These are phyloP conservation scores for Rubus idaeus DNA, from an alignment of 306 rosid genomes.

Conservation along the genomic window DNA sequence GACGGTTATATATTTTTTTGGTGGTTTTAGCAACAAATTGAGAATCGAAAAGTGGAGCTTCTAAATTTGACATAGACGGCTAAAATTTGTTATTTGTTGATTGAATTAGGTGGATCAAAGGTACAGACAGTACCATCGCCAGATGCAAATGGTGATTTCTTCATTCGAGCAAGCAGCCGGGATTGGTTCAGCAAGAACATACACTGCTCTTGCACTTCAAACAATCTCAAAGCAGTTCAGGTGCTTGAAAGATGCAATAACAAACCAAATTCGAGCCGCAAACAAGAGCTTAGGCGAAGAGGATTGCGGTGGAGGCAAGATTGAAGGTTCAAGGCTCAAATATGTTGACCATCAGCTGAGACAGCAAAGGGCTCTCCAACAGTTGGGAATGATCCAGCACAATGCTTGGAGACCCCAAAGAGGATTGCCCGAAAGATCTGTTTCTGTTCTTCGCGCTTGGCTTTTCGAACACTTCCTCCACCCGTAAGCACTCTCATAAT, in stretches of 20 bases:
- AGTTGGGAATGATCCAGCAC: constrained; percentile 96
- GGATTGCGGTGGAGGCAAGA: constrained; percentile 60
- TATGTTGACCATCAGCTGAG: constrained; percentile 87
- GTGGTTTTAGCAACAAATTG: not conserved
- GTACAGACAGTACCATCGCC: constrained; percentile 86
- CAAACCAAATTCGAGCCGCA: constrained; percentile 66
- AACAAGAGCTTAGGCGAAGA: constrained; percentile 90
- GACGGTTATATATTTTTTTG: not conserved
- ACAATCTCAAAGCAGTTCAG: constrained; percentile 93
- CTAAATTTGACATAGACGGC: not conserved
- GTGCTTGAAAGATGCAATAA: constrained; percentile 82
- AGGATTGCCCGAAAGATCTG: constrained; percentile 94
- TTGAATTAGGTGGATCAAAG: constrained; percentile 81
- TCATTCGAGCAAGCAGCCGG: constrained; percentile 86
- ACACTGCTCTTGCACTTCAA: constrained; percentile 85
- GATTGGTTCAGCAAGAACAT: constrained; percentile 74
- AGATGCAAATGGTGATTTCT: constrained; percentile 82
- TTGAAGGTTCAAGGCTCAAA: constrained; percentile 83
- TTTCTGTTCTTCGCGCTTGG: constrained; percentile 98
- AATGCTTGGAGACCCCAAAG: constrained; percentile 99
- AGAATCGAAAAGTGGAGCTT: not conserved
- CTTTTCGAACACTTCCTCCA: constrained; percentile 98
- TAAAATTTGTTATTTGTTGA: not conserved
- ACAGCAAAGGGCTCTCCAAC: constrained; percentile 94
- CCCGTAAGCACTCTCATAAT: constrained; percentile 59